These are phyloP conservation scores for Leccinum proximum DNA, from an alignment of 1,284 basidiomycete species.

Conservation along the genomic window DNA sequence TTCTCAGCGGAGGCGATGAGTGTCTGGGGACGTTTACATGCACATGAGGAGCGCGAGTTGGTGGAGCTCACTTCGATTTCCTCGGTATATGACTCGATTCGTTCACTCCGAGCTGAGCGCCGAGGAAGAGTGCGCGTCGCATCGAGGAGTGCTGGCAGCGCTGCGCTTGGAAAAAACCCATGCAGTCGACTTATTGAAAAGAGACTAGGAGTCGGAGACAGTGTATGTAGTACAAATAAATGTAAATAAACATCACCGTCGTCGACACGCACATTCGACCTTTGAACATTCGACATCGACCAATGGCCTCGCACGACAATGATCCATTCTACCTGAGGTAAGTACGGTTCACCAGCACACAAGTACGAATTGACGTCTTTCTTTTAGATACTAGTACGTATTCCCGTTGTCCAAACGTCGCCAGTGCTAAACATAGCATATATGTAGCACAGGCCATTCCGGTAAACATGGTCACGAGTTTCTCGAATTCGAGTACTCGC, in stretches of 20 bases:
- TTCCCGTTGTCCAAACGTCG: not conserved
- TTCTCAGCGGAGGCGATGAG: too few relatives aligned
- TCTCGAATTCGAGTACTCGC: slow-evolving; percentile 97
- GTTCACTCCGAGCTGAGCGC: too few relatives aligned
- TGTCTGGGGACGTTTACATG: too few relatives aligned
- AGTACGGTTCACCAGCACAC: slow-evolving; percentile 16
- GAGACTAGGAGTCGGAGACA: too few relatives aligned
- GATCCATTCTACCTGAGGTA: slow-evolving; percentile 88
- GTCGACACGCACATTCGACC: not conserved
- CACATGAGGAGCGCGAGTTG: too few relatives aligned
- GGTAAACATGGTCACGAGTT: slow-evolving; percentile 98
- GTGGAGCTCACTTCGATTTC: too few relatives aligned
- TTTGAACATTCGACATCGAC: slow-evolving; percentile 15
- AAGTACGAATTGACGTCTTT: slow-evolving; percentile 5
- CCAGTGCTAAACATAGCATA: slow-evolving; percentile 5
- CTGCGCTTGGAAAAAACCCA: too few relatives aligned
- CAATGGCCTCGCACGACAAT: slow-evolving; percentile 52
- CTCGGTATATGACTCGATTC: too few relatives aligned
- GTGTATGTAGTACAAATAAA: not conserved
- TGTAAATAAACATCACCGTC: not conserved
- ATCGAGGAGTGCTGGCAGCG: too few relatives aligned
- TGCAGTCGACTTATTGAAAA: too few relatives aligned
- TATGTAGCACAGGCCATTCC: slow-evolving; percentile 84
- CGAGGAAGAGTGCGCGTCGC: too few relatives aligned
- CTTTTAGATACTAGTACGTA: slow-evolving; percentile 79